phyloP scores from a whole-genome alignment of 106 monocot genomes.

The Dactylorhiza incarnata region DNA sequence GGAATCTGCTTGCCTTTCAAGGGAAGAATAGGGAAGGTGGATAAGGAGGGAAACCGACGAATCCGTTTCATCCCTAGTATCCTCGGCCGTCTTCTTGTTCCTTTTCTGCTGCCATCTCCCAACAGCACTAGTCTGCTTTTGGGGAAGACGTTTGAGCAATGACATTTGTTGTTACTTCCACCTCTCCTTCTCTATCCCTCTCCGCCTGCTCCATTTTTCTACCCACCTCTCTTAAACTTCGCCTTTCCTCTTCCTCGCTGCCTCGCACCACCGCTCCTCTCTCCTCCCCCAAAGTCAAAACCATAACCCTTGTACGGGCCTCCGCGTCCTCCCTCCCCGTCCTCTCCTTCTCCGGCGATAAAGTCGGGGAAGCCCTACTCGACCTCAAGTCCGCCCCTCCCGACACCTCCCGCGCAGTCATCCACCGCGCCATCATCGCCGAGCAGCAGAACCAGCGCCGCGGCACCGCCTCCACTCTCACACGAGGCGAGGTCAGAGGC shows the following conservation, averaged over 20 bases:
- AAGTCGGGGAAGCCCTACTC: constrained; percentile 39
- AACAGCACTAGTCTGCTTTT: neutral
- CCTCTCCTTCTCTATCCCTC: constrained; percentile 6
- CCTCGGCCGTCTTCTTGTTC: too few relatives aligned
- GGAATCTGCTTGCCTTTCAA: too few relatives aligned
- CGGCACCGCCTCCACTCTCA: constrained; percentile 94
- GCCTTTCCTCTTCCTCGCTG: neutral
- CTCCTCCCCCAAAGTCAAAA: neutral
- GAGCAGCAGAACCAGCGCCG: constrained; percentile 80
- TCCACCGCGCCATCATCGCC: constrained; percentile 83
- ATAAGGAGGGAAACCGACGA: too few relatives aligned
- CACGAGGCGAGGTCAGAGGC: constrained; percentile 82
- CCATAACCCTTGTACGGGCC: constrained; percentile 3
- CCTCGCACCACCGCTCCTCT: neutral
- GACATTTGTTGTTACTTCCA: neutral
- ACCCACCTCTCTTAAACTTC: neutral
- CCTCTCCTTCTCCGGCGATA: constrained; percentile 65
- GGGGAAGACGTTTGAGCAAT: too few relatives aligned
- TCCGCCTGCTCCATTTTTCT: constrained; percentile 8
- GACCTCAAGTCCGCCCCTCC: constrained; percentile 66
- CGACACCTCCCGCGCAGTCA: constrained; percentile 77
- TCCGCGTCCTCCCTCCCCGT: constrained; percentile 41
- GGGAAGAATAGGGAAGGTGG: too few relatives aligned
- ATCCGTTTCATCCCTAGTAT: too few relatives aligned
- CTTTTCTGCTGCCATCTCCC: too few relatives aligned